Conservation (phyloP, 2,329 filamentous ascomycete species). For the Epichloe glyceriae region DNA sequence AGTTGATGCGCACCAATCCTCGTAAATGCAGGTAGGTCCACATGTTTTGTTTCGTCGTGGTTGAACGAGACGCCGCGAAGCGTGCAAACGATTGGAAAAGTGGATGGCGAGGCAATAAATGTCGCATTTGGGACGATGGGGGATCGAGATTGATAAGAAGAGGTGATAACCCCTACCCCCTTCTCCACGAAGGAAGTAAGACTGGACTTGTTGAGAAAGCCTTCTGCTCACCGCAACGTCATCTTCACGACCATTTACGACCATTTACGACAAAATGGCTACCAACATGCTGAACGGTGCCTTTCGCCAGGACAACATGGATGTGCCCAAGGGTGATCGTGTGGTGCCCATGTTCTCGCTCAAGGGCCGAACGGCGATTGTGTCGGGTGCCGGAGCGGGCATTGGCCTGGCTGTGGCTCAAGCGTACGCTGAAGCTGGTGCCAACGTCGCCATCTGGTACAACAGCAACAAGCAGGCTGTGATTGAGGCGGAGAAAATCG, state of each 20-base stretch:
- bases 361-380: slow-evolving; percentile 56
- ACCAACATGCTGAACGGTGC: slow-evolving; percentile 31
- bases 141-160: not conserved
- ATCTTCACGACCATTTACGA: not conserved
- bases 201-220: too few relatives aligned
- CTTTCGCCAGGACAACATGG: slow-evolving; percentile 46
- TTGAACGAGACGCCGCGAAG: too few relatives aligned
- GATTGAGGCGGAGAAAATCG: slow-evolving; percentile 48
- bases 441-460: slow-evolving; percentile 62
- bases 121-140: not conserved
- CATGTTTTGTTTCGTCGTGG: not conserved
- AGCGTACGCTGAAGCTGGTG: slow-evolving; percentile 54
- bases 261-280: slow-evolving; percentile 16
- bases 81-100: not conserved
- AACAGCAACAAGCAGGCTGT: slow-evolving; percentile 54
- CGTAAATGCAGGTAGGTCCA: not conserved
- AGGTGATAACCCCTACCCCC: not conserved
- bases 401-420: slow-evolving; percentile 54
- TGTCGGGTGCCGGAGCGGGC: slow-evolving; percentile 53
- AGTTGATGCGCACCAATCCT: not conserved
- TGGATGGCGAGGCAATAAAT: not conserved
- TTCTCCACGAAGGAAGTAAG: not conserved
- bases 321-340: slow-evolving; percentile 30
- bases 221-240: not conserved
- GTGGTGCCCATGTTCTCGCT: slow-evolving; percentile 56